Evolutionary conservation across 2,329 filamentous ascomycete genomes (phyloP).

Genomic region (Teratosphaeria zuluensis): DNA sequence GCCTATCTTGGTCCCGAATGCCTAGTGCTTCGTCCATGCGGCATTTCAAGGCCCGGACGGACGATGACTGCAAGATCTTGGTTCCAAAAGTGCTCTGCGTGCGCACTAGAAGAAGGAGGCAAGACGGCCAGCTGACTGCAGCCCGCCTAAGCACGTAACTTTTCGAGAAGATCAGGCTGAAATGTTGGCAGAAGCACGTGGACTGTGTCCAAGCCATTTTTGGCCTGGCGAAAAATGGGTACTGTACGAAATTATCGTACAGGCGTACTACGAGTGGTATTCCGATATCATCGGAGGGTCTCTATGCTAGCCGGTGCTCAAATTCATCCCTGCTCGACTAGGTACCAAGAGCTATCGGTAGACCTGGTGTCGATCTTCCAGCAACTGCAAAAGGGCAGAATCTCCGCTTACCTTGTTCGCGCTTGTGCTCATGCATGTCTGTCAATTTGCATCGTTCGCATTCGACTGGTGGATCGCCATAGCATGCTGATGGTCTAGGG

Average conservation of each 20-base stretch:
- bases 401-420: slow-evolving; percentile 21
- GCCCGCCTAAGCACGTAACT: neutral
- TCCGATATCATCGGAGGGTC: neutral
- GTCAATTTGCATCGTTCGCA: slow-evolving; percentile 10
- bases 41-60: neutral
- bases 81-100: neutral
- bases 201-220: neutral
- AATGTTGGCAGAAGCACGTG: neutral
- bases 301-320: neutral
- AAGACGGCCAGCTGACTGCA: neutral
- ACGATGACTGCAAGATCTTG: neutral
- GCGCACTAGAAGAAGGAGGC: neutral
- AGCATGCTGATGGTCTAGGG: slow-evolving; percentile 1
- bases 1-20: neutral
- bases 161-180: neutral
- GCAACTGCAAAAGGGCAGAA: slow-evolving; percentile 18
- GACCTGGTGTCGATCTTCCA: neutral
- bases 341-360: neutral
- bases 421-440: slow-evolving; percentile 15
- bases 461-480: slow-evolving; percentile 15
- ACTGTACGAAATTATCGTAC: neutral
- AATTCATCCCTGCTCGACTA: neutral
- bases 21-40: neutral
- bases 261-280: neutral
- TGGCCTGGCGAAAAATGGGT: neutral